phyloP scores from a whole-genome alignment of 768 basidiomycete species.

The Amanita muscaria region DNA sequence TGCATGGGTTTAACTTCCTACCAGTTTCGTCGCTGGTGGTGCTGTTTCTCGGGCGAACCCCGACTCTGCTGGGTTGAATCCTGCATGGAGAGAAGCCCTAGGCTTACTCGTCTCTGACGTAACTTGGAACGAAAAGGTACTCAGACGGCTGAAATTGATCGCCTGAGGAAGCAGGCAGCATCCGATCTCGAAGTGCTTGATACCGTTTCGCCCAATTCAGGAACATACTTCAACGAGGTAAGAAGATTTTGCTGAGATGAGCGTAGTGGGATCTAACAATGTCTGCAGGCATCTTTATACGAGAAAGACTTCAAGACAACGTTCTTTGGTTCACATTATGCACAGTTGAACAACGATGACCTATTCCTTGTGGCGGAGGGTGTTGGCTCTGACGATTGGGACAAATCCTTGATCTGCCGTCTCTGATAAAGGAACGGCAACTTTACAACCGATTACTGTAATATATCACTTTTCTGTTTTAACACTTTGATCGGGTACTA shows the following conservation, averaged over 20 bases:
- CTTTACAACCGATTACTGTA: too few species aligned
- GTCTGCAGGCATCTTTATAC: slow-evolving; percentile 31
- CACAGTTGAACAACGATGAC: slow-evolving; percentile 25
- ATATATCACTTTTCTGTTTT: too few species aligned
- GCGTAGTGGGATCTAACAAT: neutral
- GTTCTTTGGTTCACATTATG: slow-evolving; percentile 40
- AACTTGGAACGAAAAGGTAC: neutral
- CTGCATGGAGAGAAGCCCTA: neutral
- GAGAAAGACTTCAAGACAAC: slow-evolving; percentile 31
- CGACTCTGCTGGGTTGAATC: slow-evolving; percentile 1
- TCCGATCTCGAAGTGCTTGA: neutral
- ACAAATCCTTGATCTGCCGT: slow-evolving; percentile 14
- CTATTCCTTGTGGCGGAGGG: slow-evolving; percentile 39
- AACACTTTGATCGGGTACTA: too few species aligned
- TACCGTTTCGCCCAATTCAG: neutral
- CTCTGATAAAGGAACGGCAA: too few species aligned
- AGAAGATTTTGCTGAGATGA: neutral
- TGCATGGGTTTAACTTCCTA: too few species aligned
- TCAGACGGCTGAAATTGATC: neutral
- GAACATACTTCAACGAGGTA: slow-evolving; percentile 4
- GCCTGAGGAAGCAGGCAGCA: neutral
- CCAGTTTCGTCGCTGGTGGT: slow-evolving; percentile 8
- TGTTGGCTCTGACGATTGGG: slow-evolving; percentile 46
- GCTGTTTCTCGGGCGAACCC: slow-evolving; percentile 10
- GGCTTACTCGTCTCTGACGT: neutral